Conservation (phyloP, 2,329 filamentous ascomycete genomes). For the Exophiala dermatitidis region DNA sequence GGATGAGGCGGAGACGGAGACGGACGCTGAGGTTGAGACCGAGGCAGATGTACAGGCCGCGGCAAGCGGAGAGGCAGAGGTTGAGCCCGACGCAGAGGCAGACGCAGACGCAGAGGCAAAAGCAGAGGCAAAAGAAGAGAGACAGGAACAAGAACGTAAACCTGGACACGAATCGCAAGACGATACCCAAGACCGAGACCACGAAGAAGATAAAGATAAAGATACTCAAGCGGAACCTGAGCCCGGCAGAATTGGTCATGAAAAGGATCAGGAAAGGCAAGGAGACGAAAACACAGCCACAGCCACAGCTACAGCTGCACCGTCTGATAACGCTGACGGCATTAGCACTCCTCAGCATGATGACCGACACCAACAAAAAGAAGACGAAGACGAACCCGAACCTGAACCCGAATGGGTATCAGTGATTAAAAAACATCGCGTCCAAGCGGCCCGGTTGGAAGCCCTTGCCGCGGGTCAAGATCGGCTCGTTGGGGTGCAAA, state of each 20-base stretch:
- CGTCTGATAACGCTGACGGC: no score
- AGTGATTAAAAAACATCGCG: conserved; percentile 27
- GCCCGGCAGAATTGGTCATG: no score
- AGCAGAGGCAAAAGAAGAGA: no score
- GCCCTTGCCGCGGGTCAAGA: conserved; percentile 26
- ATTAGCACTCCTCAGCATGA: no score
- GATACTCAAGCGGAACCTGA: no score
- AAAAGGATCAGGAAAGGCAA: background rate
- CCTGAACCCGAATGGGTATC: conserved; percentile 25
- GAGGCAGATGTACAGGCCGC: conserved; percentile 36
- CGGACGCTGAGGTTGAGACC: conserved; percentile 32
- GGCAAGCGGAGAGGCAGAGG: no score
- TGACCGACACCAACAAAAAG: background rate
- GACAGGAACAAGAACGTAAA: no score
- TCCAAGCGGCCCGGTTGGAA: conserved; percentile 26
- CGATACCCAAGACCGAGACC: no score
- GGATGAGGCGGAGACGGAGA: conserved; percentile 34
- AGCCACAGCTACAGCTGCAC: background rate
- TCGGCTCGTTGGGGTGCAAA: conserved; percentile 1
- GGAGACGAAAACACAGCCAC: background rate
- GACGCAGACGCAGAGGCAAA: no score
- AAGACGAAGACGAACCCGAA: background rate
- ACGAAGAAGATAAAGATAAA: no score
- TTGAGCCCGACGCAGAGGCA: no score
- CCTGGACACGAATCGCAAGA: no score